Percentiles rank a stretch among this genome's conserved stretches.
phyloP scores from a whole-genome alignment of 805 yeast species.

The Candida tibetensis region DNA sequence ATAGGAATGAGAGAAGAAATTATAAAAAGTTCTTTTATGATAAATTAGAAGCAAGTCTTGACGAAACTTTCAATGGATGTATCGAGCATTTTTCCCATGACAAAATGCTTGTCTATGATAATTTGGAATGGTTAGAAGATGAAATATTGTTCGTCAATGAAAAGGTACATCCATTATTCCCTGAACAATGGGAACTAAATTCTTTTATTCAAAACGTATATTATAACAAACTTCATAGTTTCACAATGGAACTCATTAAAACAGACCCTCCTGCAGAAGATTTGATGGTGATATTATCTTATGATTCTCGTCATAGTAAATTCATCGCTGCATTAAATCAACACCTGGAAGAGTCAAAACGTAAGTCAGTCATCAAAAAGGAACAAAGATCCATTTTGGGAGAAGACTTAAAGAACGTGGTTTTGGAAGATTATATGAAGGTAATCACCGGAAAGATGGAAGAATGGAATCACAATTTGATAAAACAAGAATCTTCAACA shows the following conservation, averaged over 20 bases:
- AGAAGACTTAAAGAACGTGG: conserved; percentile 65
- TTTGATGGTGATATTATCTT: conserved; percentile 70
- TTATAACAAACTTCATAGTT: conserved; percentile 59
- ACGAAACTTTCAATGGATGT: conserved; percentile 66
- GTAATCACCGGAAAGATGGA: conserved; percentile 70
- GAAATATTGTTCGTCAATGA: conserved; percentile 68
- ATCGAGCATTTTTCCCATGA: conserved; percentile 48
- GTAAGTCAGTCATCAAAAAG: conserved; percentile 32
- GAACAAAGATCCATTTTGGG: conserved; percentile 57
- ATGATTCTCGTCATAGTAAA: conserved; percentile 62
- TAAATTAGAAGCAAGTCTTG: conserved; percentile 57
- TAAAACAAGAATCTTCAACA: conserved; percentile 60
- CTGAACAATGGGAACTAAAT: conserved; percentile 72
- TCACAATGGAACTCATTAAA: conserved; percentile 62
- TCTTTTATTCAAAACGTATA: conserved; percentile 60
- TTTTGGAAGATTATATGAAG: conserved; percentile 75
- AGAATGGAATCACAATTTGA: conserved; percentile 79
- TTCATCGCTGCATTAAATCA: conserved; percentile 26
- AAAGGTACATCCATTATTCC: conserved; percentile 59
- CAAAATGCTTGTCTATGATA: conserved; percentile 60
- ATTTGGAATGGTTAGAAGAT: conserved; percentile 79
- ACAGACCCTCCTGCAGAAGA: conserved; percentile 78
- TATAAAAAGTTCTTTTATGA: conserved; percentile 61
- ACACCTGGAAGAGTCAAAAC: conserved; percentile 12
- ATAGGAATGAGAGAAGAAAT: conserved; percentile 45